Evolutionary conservation across 2,329 filamentous ascomycete species (phyloP).

Genomic region (Sarocladium strictum): DNA sequence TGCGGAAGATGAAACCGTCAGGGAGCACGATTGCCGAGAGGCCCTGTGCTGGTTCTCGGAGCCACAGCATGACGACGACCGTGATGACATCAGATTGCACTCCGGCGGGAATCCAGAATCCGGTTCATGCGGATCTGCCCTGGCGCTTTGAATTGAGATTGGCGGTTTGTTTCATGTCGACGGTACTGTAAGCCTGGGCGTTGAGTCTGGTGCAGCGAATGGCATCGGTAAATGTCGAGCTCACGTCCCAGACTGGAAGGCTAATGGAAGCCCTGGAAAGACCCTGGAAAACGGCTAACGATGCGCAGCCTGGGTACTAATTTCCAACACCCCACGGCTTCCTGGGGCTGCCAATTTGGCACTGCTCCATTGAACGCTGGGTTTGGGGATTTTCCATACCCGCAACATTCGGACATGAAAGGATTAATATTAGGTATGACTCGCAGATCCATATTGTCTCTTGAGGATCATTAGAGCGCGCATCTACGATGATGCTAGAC

Average conservation of each 20-base stretch:
- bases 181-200: background rate
- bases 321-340: slow-evolving; percentile 1
- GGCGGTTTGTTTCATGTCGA: slow-evolving; percentile 1
- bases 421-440: background rate
- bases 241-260: background rate
- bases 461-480: background rate
- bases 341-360: slow-evolving; percentile 6
- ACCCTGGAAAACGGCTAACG: background rate
- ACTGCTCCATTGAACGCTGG: background rate
- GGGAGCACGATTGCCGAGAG: too few relatives aligned
- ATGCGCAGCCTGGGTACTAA: background rate
- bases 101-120: background rate
- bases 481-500: background rate
- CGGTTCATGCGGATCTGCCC: background rate
- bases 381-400: background rate
- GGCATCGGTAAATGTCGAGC: background rate
- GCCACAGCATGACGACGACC: too few relatives aligned
- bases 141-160: background rate
- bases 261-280: slow-evolving; percentile 3
- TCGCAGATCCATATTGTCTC: background rate
- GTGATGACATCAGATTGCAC: background rate
- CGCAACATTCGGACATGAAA: background rate
- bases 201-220: background rate
- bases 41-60: too few relatives aligned
- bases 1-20: too few relatives aligned